Conservation (phyloP, 805 yeast species). For the Diddensiella transvaalensis region DNA sequence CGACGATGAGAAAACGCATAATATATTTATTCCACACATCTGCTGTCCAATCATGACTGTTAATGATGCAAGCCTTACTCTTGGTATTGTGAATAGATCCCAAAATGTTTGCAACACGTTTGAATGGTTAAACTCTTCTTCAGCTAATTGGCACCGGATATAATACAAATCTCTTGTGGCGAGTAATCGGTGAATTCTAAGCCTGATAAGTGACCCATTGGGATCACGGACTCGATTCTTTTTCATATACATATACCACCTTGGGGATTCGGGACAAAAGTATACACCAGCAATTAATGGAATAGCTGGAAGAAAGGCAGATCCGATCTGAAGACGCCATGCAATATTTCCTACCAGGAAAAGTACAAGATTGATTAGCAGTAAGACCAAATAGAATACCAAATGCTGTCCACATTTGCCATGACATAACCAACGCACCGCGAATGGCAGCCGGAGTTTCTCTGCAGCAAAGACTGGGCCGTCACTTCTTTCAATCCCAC, state of each 20-base stretch:
- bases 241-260: conserved; percentile 61
- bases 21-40: conserved; percentile 84
- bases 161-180: conserved; percentile 41
- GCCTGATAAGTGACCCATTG: conserved; percentile 42
- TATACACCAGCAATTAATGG: conserved; percentile 51
- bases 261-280: conserved; percentile 59
- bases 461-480: conserved; percentile 76
- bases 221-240: conserved; percentile 48
- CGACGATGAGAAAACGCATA: conserved; percentile 77
- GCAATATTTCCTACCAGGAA: conserved; percentile 44
- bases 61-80: conserved; percentile 78
- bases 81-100: conserved; percentile 58
- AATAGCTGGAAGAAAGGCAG: conserved; percentile 57
- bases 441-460: conserved; percentile 57
- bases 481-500: conserved; percentile 32
- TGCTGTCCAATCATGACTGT: conserved; percentile 86
- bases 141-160: conserved; percentile 44
- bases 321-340: conserved; percentile 72
- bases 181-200: conserved; percentile 48
- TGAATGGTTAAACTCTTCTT: conserved; percentile 54
- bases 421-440: conserved; percentile 70
- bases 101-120: conserved; percentile 61
- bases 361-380: conserved; percentile 66
- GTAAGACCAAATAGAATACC: conserved; percentile 61
- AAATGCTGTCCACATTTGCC: conserved; percentile 61